Base-by-base conservation (phyloP, 768 basidiomycete genomes). In the Clathrus columnatus region DNA sequence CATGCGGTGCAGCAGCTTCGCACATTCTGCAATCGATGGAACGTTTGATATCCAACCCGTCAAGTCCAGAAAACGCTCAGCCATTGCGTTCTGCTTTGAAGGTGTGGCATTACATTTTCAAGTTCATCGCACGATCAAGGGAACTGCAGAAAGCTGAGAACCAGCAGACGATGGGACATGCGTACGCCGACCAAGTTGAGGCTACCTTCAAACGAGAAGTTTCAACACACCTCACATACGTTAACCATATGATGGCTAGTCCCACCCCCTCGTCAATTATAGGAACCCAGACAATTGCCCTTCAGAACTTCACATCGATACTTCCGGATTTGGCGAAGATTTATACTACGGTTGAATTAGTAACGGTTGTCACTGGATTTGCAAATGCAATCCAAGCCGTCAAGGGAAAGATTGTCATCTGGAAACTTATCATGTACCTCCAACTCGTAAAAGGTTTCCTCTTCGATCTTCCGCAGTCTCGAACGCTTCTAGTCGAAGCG, bases 51-150 rank as follows among this genome's bases (percentile, higher is more conserved):
- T 73, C 73, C 30, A 80, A 85, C 62, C 90, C 91, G 11, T 81
- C 84, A 0, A 78, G 82, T 20, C 70, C 74, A 7, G 87, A 90
- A 21, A 81, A 79, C 2, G 91, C 87, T 0, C 84, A 87, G 17
- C 79, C 81, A 5, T 77, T 97, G 54, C 84, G 94, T 29, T 84
- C 91, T 10, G 88, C 93, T 16, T 74, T 98, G 58, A 97, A 97
- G 68, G 95, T 97, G 27, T 95, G 92, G 92, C 87, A 92, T 64
- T 91, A 94, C 65, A 83, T 98, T 62, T 91, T 97, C 81, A 90
- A 89, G 66, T 91, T 98, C 69, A 87, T 96, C 63, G 83, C 88
- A 16, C 80, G 89, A n/a, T 85, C 93, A 2, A 76, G 93, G 30
- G 91, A 92, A 63, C 67, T 95, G 45, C 93, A 95, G 67, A 90